Evolutionary conservation across 768 basidiomycete genomes (phyloP).

Genomic region (Gloeostereum incarnatum): DNA sequence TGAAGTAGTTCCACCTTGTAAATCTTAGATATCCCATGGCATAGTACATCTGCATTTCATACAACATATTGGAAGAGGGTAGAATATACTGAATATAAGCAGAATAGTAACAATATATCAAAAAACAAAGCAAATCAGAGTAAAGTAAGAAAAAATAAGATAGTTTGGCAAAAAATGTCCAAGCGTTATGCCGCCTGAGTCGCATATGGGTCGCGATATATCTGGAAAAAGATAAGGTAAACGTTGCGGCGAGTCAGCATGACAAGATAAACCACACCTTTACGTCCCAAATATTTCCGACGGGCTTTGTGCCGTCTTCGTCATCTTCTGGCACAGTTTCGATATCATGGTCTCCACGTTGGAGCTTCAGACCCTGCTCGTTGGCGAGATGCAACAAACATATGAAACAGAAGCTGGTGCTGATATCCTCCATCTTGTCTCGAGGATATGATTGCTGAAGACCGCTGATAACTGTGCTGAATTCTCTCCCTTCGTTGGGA

Average conservation of each 20-base stretch:
- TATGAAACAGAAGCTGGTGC: constrained; percentile 99
- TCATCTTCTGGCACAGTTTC: constrained; percentile 26
- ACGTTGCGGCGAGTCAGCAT: background rate
- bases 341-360: constrained; percentile 28
- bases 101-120: no score
- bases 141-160: no score
- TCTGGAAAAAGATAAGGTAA: constrained; percentile 17
- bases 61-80: no score
- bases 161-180: no score
- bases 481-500: constrained; percentile 57
- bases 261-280: constrained; percentile 36
- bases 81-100: no score
- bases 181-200: constrained; percentile 11
- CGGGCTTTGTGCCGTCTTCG: constrained; percentile 32
- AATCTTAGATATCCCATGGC: no score
- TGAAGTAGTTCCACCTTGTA: no score
- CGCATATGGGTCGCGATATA: constrained; percentile 35
- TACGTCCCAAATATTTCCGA: constrained; percentile 69
- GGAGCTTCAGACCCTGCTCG: constrained; percentile 88
- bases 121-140: no score
- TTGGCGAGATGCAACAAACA: constrained; percentile 94
- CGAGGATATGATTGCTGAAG: constrained; percentile 76
- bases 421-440: constrained; percentile 97
- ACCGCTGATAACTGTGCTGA: constrained; percentile 74
- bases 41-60: no score